Evolutionary conservation across 192 early-diverging fungal species (phyloP).

Genomic region (Backusella tuberculispora): DNA sequence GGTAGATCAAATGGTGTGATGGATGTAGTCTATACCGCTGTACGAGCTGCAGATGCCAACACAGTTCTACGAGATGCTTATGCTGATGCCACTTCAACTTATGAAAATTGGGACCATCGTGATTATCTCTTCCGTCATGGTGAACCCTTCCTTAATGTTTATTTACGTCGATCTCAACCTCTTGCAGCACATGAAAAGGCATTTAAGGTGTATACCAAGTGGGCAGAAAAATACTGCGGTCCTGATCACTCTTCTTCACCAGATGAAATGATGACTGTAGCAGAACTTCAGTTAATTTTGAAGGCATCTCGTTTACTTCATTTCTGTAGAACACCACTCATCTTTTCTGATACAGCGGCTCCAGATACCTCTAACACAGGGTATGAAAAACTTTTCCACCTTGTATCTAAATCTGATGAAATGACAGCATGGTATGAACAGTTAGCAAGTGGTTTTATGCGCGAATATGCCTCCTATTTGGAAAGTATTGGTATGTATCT

Average conservation of each 20-base stretch:
- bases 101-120: slow-evolving; percentile 31
- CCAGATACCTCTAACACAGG: slow-evolving; percentile 16
- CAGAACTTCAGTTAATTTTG: slow-evolving; percentile 55
- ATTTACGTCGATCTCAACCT: slow-evolving; percentile 48
- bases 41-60: slow-evolving; percentile 36
- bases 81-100: slow-evolving; percentile 29
- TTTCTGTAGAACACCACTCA: slow-evolving; percentile 59
- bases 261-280: slow-evolving; percentile 50
- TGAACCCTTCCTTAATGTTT: slow-evolving; percentile 54
- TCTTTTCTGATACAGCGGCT: slow-evolving; percentile 48
- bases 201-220: slow-evolving; percentile 57
- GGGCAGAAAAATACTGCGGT: slow-evolving; percentile 54
- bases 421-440: slow-evolving; percentile 50
- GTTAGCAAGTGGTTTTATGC: slow-evolving; percentile 53
- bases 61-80: slow-evolving; percentile 37
- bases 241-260: slow-evolving; percentile 10
- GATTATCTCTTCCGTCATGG: slow-evolving; percentile 59
- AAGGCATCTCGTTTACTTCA: slow-evolving; percentile 60
- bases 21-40: slow-evolving; percentile 40
- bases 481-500: slow-evolving; percentile 63
- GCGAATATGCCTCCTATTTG: slow-evolving; percentile 58
- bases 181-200: slow-evolving; percentile 59
- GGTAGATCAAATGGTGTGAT: slow-evolving; percentile 5
- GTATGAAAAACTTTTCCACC: slow-evolving; percentile 20
- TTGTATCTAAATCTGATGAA: slow-evolving; percentile 28